Percentiles rank a stretch among this genome's conserved stretches.
phyloP scores from a whole-genome alignment of 2,329 filamentous ascomycete species.

The Sporothrix pseudoabietina region DNA sequence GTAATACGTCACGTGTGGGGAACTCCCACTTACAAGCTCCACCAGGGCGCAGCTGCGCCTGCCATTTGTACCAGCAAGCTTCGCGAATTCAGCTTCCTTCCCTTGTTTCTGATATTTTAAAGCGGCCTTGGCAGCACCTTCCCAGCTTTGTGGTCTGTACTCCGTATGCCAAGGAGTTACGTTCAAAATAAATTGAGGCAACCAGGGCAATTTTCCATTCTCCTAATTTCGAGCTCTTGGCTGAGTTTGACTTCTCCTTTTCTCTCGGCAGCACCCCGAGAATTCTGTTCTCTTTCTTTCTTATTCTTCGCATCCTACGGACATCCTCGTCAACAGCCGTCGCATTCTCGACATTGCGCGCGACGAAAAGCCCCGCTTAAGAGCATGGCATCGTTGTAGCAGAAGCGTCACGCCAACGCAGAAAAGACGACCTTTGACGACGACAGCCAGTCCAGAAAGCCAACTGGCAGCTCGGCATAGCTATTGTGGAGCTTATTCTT shows the following conservation, averaged over 20 bases:
- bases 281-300: not conserved
- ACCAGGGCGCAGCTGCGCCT: conserved; percentile 14
- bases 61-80: conserved; percentile 4
- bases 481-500: not conserved
- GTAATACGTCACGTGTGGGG: conserved; percentile 17
- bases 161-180: not conserved
- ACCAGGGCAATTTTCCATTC: not conserved
- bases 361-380: conserved; percentile 13
- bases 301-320: not conserved
- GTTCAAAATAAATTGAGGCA: conserved; percentile 12
- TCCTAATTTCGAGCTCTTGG: conserved; percentile 19
- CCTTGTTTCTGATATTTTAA: not conserved
- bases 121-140: not conserved
- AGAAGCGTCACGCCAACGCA: conserved; percentile 12
- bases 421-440: not conserved
- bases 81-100: conserved; percentile 15
- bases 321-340: not conserved
- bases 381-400: conserved; percentile 29
- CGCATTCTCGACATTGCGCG: not conserved
- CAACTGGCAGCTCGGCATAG: not conserved
- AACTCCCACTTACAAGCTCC: not conserved
- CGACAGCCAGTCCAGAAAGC: not conserved
- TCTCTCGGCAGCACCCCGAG: not conserved
- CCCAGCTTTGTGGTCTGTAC: not conserved
- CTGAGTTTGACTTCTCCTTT: not conserved